Conservation (phyloP, 345 rosid species). For the Aquilaria malaccensis region DNA sequence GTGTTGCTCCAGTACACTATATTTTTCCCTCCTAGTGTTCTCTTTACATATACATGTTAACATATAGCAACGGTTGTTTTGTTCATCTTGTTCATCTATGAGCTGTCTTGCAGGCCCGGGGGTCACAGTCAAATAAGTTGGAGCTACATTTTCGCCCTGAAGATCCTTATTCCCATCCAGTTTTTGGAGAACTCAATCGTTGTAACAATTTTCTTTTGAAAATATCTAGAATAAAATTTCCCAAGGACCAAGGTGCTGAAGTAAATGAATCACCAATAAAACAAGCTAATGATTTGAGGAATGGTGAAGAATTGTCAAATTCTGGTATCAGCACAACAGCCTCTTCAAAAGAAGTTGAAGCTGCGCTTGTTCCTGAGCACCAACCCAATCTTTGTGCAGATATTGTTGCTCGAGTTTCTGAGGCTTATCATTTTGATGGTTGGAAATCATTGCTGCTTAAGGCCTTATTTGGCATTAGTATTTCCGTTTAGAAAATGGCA, state of each 20-base stretch:
- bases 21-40: no score
- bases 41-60: no score
- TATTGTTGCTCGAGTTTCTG: conserved; percentile 60
- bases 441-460: conserved; percentile 7
- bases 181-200: conserved; percentile 53
- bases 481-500: no score
- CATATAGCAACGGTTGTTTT: no score
- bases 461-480: not conserved
- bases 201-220: conserved; percentile 49
- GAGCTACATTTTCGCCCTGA: conserved; percentile 87
- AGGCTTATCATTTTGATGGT: conserved; percentile 77
- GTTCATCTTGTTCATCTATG: not conserved
- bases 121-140: conserved; percentile 46
- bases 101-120: conserved; percentile 43
- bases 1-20: no score
- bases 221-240: conserved; percentile 38
- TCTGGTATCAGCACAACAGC: conserved; percentile 11
- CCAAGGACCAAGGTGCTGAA: conserved; percentile 18
- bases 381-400: conserved; percentile 46
- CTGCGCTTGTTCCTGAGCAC: conserved; percentile 17
- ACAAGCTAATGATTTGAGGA: conserved; percentile 10
- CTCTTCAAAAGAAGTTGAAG: conserved; percentile 21
- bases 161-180: conserved; percentile 83
- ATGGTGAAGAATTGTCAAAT: conserved; percentile 8
- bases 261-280: conserved; percentile 9